Evolutionary conservation across 1,139 yeast genomes (phyloP), one percentile per base, ranked within the genome.

Genomic region (Casaregolazyma suthepensis): DNA sequence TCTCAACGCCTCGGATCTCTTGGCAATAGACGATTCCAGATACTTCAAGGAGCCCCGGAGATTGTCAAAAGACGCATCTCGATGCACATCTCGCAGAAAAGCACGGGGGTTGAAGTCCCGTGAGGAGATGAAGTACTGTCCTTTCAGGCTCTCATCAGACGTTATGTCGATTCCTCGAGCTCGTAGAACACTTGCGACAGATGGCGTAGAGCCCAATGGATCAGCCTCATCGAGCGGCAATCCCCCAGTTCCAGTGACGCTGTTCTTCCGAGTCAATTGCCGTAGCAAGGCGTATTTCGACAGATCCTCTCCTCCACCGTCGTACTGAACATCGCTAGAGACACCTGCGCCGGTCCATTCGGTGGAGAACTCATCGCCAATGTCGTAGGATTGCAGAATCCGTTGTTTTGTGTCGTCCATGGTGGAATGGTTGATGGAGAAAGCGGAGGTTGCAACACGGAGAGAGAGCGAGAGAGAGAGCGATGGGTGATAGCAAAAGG

Each of bases 31-130:
- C 29, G 70, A 66, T 59, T 88, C 90, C 55, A 91, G 73, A 50
- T 71, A 75, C 42, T 74, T 76, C 54, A 89, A 74, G 1, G 89
- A 81, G 9, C 71, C 65, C 31, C 76, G 72, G 59, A 90, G 73
- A 43, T 85, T 81, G 18, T 79, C 80, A 53, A 85, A 83, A 0
- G 91, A 76, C 38, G 90, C 86, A 46, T 82, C 82, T 10, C 77
- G 74, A 66, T 90, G 96, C 3, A 90, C 77, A 12, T 82, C 80
- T 35, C 85, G 79, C 58, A 91, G 71, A 65, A 84, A 91, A 54
- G 77, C 75, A 54, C 81, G 80, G 2, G 95, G 82, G 60, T 85
- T 82, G 73, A 91, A 91, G 46, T 77, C 73, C 58, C 87, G 85
- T 2, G 90, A 84, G 38, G 86, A 82, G 43, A 89, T 82, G 59